phyloP scores from a whole-genome alignment of 768 basidiomycete species.

The Panaeolus papilionaceus region DNA sequence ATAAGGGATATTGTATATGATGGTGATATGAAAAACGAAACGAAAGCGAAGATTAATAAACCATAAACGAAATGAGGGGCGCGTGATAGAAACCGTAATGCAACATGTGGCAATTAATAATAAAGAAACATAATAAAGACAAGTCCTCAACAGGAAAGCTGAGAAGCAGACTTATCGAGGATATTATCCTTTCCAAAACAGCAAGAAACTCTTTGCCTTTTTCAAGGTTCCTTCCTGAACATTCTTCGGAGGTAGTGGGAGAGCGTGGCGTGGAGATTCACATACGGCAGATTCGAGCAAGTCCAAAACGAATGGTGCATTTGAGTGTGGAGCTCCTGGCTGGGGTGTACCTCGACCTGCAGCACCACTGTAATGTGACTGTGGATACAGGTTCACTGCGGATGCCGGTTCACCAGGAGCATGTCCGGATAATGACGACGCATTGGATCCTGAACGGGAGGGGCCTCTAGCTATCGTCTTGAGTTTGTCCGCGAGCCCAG shows the following conservation, averaged over 20 bases:
- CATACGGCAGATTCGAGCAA: not conserved
- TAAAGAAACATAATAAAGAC: not conserved
- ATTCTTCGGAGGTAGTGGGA: not conserved
- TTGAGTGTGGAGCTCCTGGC: not conserved
- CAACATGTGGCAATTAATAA: not conserved
- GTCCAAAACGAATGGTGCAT: not conserved
- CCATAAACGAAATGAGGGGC: no score
- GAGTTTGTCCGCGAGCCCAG: not conserved
- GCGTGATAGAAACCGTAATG: no score
- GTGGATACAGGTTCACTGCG: not conserved
- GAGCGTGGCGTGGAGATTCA: not conserved
- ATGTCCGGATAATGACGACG: not conserved
- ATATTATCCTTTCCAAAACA: slow-evolving; percentile 2
- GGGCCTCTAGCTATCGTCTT: slow-evolving; percentile 1
- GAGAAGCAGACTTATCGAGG: not conserved
- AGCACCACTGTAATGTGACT: not conserved
- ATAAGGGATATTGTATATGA: not conserved
- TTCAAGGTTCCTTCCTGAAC: not conserved
- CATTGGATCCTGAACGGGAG: not conserved
- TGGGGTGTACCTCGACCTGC: slow-evolving; percentile 9
- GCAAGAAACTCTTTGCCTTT: slow-evolving; percentile 7
- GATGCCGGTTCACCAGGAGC: not conserved
- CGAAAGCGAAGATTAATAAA: no score
- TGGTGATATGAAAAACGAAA: no score
- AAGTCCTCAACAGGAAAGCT: not conserved